These are phyloP conservation scores for Neopestalotiopsis clavispora DNA, from an alignment of 2,329 filamentous ascomycete species.

Conservation along the genomic window DNA sequence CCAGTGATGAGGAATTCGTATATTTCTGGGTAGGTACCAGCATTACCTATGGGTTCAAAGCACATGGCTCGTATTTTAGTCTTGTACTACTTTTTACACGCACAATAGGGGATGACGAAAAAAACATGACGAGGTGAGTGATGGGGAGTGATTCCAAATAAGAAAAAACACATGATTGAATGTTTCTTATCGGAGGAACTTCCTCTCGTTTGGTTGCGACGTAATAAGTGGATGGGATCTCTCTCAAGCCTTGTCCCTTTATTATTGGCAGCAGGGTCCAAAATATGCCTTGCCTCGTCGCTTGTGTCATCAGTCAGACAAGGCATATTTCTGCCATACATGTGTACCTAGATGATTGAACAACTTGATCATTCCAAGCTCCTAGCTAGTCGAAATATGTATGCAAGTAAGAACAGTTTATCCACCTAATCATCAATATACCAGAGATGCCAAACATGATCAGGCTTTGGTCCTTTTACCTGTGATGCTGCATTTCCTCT, in stretches of 20 bases:
- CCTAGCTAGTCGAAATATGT: no score
- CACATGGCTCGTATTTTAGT: background rate
- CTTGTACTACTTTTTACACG: background rate
- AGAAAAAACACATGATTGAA: background rate
- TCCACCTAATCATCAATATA: no score
- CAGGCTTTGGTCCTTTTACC: no score
- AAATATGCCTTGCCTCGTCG: background rate
- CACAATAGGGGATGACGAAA: background rate
- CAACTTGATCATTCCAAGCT: no score
- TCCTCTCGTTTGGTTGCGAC: background rate
- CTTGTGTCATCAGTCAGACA: conserved; percentile 1
- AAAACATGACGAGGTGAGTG: no score
- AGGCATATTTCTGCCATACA: background rate
- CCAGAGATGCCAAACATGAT: no score
- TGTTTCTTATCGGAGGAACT: background rate
- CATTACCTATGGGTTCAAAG: background rate
- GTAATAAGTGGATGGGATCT: background rate
- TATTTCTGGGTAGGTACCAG: background rate
- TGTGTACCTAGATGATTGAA: background rate
- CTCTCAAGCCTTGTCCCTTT: background rate
- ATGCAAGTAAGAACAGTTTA: no score
- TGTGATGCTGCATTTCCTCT: no score
- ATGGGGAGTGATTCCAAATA: background rate
- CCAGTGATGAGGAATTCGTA: background rate
- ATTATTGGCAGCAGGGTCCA: background rate